Base-by-base conservation (phyloP, 2,329 filamentous ascomycete species). In the Chrysoporthe austroafricana region DNA sequence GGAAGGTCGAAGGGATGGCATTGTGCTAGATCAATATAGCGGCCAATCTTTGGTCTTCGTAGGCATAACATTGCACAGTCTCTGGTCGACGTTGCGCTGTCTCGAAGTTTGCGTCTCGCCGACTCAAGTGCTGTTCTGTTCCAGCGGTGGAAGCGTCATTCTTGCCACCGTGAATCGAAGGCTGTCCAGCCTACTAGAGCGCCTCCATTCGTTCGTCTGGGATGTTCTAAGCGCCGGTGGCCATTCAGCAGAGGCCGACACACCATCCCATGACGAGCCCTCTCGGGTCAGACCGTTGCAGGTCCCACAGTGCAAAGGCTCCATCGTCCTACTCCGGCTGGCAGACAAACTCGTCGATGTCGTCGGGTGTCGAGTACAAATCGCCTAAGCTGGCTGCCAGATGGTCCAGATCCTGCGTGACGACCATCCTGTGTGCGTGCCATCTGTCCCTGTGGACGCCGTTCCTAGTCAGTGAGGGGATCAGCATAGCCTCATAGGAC, bases 241-340 rank as follows among this genome's bases (percentile, higher is more conserved):
- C 18, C 32, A 32, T 57, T 57, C 21, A 21, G 32, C 16, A n/a
- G 34, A 39, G 54, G 32, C 9, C 34, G 14, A 36, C 8, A 36
- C 18, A 32, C 18, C 34, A 57, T 36, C 16, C 13, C 54, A 34
- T 39, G 54, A 34, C 34, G 54, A 34, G 46, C 6, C 16, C 9
- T 42, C 7, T 62, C 61, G 46, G 48, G 61, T 64, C 36, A 36
- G 48, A 62, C 48, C 50, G 58, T 69, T 66, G 57, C 64, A 67
- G 44, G 67, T 67, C 62, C 21, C 18, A 64, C 67, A 36, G 43
- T 48, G 42, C 54, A 14, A 54, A 61, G 44, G 54, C 57, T 46
- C 58, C 68, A 61, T 61, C 58, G 68, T 70, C 66, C 59, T 34
- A 70, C 66, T 44, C 62, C 14, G 34, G 14, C n/a, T 8, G 26